These are phyloP conservation scores for Picochlorum sp. DNA, from an alignment of 139 green algal species.

Conservation along the genomic window DNA sequence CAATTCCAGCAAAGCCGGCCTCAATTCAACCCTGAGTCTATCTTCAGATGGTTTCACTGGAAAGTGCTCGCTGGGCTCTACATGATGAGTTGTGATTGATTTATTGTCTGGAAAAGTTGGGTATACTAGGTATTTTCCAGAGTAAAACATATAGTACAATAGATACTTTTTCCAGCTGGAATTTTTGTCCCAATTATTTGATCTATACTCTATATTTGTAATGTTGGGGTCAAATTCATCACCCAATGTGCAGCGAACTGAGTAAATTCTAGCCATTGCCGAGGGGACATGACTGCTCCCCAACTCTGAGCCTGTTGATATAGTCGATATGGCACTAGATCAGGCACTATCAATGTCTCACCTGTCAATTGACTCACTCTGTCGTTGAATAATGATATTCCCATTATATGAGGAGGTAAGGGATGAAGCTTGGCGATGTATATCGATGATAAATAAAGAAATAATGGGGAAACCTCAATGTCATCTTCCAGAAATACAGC, in stretches of 20 bases:
- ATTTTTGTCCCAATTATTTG: background rate
- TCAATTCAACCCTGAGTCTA: too few species aligned
- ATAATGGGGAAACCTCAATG: background rate
- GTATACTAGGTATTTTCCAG: background rate
- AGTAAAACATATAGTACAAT: background rate
- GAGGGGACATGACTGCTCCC: background rate
- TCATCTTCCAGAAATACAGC: background rate
- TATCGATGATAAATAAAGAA: background rate
- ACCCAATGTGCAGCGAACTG: background rate
- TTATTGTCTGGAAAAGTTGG: too few species aligned
- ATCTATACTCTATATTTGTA: background rate
- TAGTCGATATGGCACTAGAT: background rate
- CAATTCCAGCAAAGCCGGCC: too few species aligned
- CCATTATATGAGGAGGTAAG: background rate
- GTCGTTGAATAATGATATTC: background rate
- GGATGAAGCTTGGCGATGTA: background rate
- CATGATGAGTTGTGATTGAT: too few species aligned
- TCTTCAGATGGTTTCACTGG: too few species aligned
- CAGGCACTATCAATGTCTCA: background rate
- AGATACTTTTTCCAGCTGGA: conserved; percentile 1
- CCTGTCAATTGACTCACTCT: background rate
- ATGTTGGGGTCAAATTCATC: background rate
- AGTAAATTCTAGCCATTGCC: background rate
- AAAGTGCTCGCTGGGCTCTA: too few species aligned
- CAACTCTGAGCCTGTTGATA: background rate